Evolutionary conservation across 257 asterid species (phyloP).

Genomic region (Capsicum chinense): DNA sequence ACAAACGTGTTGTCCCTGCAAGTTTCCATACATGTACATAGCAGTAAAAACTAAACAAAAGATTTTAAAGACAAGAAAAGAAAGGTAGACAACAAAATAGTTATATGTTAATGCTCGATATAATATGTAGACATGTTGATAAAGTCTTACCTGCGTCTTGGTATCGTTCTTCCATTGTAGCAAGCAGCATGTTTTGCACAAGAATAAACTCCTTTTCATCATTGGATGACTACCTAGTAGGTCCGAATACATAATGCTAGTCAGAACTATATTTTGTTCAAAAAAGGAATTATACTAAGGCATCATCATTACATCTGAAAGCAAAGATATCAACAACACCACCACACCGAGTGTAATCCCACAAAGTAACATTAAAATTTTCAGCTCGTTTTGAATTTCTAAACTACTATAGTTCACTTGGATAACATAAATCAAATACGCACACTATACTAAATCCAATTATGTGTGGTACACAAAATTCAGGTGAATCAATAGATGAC

Average conservation of each 20-base stretch:
- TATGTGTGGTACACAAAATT: too few species aligned
- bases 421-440: not conserved
- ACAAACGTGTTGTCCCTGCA: constrained; percentile 2
- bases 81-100: not conserved
- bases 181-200: constrained; percentile 55
- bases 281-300: not conserved
- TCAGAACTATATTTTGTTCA: constrained; percentile 3
- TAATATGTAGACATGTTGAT: not conserved
- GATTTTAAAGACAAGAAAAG: not conserved
- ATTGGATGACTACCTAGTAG: constrained; percentile 46
- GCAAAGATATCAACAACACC: not conserved
- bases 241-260: constrained; percentile 34
- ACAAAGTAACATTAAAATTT: too few species aligned
- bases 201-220: constrained; percentile 58
- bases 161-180: constrained; percentile 64
- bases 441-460: not conserved
- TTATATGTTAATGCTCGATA: not conserved
- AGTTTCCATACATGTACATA: not conserved
- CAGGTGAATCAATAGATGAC: not conserved
- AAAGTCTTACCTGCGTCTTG: constrained; percentile 52
- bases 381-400: not conserved
- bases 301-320: not conserved
- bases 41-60: not conserved
- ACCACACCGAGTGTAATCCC: too few species aligned
- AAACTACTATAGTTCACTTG: not conserved